phyloP scores from a whole-genome alignment of 2,329 filamentous ascomycete species.

The Trichoderma breve region DNA sequence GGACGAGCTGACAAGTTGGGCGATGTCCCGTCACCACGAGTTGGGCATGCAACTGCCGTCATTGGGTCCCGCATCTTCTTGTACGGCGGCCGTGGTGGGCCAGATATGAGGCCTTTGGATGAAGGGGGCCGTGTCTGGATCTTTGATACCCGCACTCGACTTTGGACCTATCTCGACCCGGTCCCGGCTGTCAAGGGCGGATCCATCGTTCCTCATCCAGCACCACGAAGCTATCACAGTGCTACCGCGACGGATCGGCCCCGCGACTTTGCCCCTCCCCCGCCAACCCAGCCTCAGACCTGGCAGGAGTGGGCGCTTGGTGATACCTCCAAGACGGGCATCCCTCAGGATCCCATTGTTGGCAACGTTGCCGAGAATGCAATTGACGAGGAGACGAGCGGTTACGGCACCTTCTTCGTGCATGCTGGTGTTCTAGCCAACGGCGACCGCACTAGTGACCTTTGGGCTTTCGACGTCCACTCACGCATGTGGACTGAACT shows the following conservation, averaged over 20 bases:
- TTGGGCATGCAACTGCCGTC: constrained; percentile 69
- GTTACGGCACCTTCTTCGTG: constrained; percentile 67
- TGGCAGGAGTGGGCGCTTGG: constrained; percentile 58
- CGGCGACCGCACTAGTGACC: constrained; percentile 61
- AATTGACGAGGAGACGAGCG: constrained; percentile 59
- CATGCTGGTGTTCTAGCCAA: constrained; percentile 71
- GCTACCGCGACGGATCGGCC: constrained; percentile 58
- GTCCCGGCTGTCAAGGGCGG: constrained; percentile 43
- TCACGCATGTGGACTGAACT: constrained; percentile 65
- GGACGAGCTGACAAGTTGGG: constrained; percentile 32
- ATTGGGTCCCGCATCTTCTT: constrained; percentile 72
- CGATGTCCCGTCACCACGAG: constrained; percentile 62
- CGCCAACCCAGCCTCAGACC: constrained; percentile 40
- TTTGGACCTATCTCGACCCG: constrained; percentile 66
- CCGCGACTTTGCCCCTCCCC: constrained; percentile 44
- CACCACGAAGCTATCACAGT: constrained; percentile 69
- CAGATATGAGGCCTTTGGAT: constrained; percentile 67
- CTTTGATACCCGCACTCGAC: constrained; percentile 62
- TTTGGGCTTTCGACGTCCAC: constrained; percentile 75
- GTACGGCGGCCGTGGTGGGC: constrained; percentile 74
- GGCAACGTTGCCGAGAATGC: constrained; percentile 57
- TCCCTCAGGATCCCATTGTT: constrained; percentile 58
- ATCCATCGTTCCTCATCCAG: constrained; percentile 48
- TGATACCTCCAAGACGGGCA: constrained; percentile 53
- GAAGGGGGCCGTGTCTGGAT: constrained; percentile 75